phyloP scores from a whole-genome alignment of 768 basidiomycete genomes.

The Kwoniella shandongensis region DNA sequence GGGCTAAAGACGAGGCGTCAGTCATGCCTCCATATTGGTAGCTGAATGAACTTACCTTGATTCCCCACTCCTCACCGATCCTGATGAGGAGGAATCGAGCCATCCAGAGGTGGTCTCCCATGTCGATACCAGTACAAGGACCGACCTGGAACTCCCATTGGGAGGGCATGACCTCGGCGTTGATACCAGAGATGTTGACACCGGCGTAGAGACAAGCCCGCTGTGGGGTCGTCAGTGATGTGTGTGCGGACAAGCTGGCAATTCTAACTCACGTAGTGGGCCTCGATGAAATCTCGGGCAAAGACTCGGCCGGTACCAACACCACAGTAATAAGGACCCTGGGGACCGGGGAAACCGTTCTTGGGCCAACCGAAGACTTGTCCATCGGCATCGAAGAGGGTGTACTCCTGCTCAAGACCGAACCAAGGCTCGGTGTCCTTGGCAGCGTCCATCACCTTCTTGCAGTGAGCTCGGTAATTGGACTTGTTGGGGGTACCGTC shows the following conservation, averaged over 20 bases:
- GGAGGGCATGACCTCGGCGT: slow-evolving; percentile 98
- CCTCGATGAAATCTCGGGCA: slow-evolving; percentile 97
- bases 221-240: slow-evolving; percentile 29
- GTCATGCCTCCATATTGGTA: too few species aligned
- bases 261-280: slow-evolving; percentile 67
- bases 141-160: slow-evolving; percentile 99
- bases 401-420: slow-evolving; percentile 98
- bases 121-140: slow-evolving; percentile 93
- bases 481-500: slow-evolving; percentile 97
- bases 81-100: slow-evolving; percentile 93
- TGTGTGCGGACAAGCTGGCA: not conserved
- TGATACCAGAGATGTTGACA: slow-evolving; percentile 98
- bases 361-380: slow-evolving; percentile 94
- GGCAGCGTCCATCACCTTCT: slow-evolving; percentile 82
- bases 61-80: slow-evolving; percentile 94
- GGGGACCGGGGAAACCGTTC: slow-evolving; percentile 98
- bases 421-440: slow-evolving; percentile 79
- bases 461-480: slow-evolving; percentile 90
- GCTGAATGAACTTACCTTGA: slow-evolving; percentile 59
- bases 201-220: slow-evolving; percentile 79
- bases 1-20: slow-evolving; percentile 55
- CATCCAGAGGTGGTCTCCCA: slow-evolving; percentile 99
- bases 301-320: slow-evolving; percentile 99
- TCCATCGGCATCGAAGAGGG: slow-evolving; percentile 89
- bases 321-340: slow-evolving; percentile 99